Base-by-base conservation (phyloP, 805 yeast species). In the Candida bentonensis region DNA sequence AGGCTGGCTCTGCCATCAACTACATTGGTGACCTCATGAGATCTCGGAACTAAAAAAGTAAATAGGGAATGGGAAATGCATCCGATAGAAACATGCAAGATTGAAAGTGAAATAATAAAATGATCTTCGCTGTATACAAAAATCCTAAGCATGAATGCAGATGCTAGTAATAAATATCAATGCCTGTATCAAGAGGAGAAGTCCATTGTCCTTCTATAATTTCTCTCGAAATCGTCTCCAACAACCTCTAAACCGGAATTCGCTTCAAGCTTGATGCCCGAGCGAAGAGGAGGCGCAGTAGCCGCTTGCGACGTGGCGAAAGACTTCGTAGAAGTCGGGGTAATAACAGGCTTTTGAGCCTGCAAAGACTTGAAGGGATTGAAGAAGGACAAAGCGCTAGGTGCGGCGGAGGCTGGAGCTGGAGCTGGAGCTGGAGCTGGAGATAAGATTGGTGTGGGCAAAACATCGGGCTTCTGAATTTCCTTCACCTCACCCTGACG, bases 1-100 rank as follows among this genome's bases (percentile, higher is more conserved):
- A 79, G 63, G 96, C 96, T 30, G 98, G 98, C 44, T 83, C 95
- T 45, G 98, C 98, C 25, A 87, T 92, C 59, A 92, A 92, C 65
- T 77, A 76, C 66, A 92, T 92, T 60, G 89, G 94, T 53, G 72
- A 76, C 54, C 62, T 66, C 60, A 30, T 30, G 36, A 30, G 17
- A n/a, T 11, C 36, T 5, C 11, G n/a, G 17, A 25, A 25, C n/a
- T n/a, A 54, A 55, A 53, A 43, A 50, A 25, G 13, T 25, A 9
- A 13, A 9, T 25, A 9, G 7, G 13, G 13, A 25, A 25, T 25
- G 27, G 27, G 27, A 25, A 25, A 25, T 25, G 27, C 27, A 25
- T n/a, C n/a, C n/a, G n/a, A n/a, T n/a, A 25, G 13, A 25, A 25
- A 25, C 27, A 25, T 25, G 27, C 27, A 25, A 9, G 27, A 25